Evolutionary conservation across 164 flowering plant species (phyloP), one percentile per base, ranked within the genome.

Genomic region (Magnolia officinalis): DNA sequence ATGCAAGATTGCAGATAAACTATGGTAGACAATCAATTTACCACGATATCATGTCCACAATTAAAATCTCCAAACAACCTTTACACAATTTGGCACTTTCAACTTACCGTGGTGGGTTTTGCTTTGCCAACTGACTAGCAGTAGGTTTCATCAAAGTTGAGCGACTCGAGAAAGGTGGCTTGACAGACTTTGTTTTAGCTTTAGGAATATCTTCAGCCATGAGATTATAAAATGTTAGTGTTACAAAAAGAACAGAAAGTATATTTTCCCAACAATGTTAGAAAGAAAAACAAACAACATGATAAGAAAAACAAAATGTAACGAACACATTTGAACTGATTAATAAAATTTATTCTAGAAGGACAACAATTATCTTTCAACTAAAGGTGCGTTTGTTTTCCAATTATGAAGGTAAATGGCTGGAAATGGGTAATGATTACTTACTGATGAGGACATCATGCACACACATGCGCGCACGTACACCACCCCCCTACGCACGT

Each of bases 71-170:
- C 18, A 50, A 64, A 58, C 20, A 83, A 81, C 85, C 78, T 74
- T 75, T 73, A 4, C 59, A 11, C 5, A 74, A 55, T 79, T 68
- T 89, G 73, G 87, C 79, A 75, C 63, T 18, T 76, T 77, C 76
- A 67, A 70, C 75, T 75, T 83, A 83, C 70, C 49, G 82, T 11
- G 81, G 81, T 67, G 50, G 85, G 71, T 80, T 90, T 87, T 94
- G 97, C 89, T 94, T 96, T 51, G 99, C 99, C 79, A 96, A 77
- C 71, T 88, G 91, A 83, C 99, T 92, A 24, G 94, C 97, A 23
- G 99, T 96, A 70, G 99, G 98, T 71, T 90, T 94, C 99, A 92
- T 94, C 82, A 93, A 86, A 78, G 98, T 94, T 72, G 98, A 91
- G 80, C 87, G 81, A 85, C 87, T 91, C 2, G 87, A 75, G 0